These are phyloP conservation scores for Botrytis byssoidea DNA, from an alignment of 2,329 filamentous ascomycete genomes.

Conservation along the genomic window DNA sequence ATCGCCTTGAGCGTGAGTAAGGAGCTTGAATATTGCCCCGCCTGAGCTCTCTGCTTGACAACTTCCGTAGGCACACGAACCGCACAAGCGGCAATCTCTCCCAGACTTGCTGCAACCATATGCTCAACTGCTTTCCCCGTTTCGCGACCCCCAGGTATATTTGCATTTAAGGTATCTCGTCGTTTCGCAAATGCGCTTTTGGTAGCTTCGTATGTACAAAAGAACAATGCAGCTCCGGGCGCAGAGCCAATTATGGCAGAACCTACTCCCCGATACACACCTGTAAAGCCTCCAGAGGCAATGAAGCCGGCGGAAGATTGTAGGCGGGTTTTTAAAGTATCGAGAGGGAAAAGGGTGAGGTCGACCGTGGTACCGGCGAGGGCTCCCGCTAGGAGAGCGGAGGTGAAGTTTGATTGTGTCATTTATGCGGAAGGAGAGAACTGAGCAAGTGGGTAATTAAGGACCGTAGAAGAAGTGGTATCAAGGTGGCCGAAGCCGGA, in stretches of 20 bases:
- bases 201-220: conserved; percentile 84
- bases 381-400: conserved; percentile 74
- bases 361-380: conserved; percentile 95
- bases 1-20: conserved; percentile 69
- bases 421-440: conserved; percentile 25
- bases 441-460: conserved; percentile 14
- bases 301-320: conserved; percentile 79
- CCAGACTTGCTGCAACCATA: conserved; percentile 81
- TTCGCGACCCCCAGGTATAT: conserved; percentile 29
- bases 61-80: conserved; percentile 95
- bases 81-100: conserved; percentile 89
- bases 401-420: conserved; percentile 51
- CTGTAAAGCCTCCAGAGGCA: conserved; percentile 80
- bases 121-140: conserved; percentile 52
- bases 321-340: conserved; percentile 97
- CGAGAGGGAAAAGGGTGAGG: conserved; percentile 93
- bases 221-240: conserved; percentile 94
- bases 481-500: conserved; percentile 16
- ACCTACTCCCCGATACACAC: conserved; percentile 91
- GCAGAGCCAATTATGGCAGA: conserved; percentile 87
- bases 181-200: conserved; percentile 47
- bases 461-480: neutral
- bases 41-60: conserved; percentile 94
- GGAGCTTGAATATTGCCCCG: conserved; percentile 73
- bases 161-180: neutral